A percentile compares a stretch with the other conserved stretches of the same genome.
These are phyloP conservation scores for Myxozyma vanderwaltii DNA, from an alignment of 805 yeast species.

Conservation along the genomic window DNA sequence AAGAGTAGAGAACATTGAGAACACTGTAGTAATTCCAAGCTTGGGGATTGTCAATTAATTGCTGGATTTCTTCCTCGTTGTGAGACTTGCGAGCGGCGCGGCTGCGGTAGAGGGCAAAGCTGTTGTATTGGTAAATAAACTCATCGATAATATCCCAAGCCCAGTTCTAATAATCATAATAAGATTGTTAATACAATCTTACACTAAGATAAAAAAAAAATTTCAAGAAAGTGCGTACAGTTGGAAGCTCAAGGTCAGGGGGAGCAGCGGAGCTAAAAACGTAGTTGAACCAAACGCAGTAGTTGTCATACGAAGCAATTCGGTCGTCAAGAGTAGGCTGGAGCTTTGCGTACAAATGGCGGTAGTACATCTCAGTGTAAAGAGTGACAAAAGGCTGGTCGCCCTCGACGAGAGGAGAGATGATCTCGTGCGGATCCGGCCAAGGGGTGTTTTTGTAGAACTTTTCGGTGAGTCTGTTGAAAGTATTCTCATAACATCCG, in stretches of 20 bases:
- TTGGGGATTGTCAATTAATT: conserved; percentile 46
- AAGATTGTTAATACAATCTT: too few species aligned
- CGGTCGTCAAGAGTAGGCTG: conserved; percentile 51
- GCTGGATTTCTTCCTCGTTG: conserved; percentile 43
- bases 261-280: conserved; percentile 51
- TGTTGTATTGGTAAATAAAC: conserved; percentile 55
- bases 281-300: conserved; percentile 52
- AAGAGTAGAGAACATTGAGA: conserved; percentile 52
- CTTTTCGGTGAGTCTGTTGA: conserved; percentile 51
- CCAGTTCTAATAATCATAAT: conserved; percentile 49
- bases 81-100: conserved; percentile 43
- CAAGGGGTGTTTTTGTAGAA: conserved; percentile 49
- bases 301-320: conserved; percentile 52
- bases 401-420: conserved; percentile 49
- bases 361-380: conserved; percentile 54
- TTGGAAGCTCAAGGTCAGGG: conserved; percentile 51
- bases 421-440: conserved; percentile 51
- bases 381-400: conserved; percentile 51
- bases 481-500: conserved; percentile 50
- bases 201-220: too few species aligned
- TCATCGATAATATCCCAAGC: conserved; percentile 57
- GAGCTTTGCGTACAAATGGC: conserved; percentile 52
- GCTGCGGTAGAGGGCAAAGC: conserved; percentile 48
- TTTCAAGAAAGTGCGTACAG: conserved; percentile 27
- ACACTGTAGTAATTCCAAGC: conserved; percentile 54